Base-by-base conservation (phyloP, 257 asterid genomes). In the Fraxinus anomala region DNA sequence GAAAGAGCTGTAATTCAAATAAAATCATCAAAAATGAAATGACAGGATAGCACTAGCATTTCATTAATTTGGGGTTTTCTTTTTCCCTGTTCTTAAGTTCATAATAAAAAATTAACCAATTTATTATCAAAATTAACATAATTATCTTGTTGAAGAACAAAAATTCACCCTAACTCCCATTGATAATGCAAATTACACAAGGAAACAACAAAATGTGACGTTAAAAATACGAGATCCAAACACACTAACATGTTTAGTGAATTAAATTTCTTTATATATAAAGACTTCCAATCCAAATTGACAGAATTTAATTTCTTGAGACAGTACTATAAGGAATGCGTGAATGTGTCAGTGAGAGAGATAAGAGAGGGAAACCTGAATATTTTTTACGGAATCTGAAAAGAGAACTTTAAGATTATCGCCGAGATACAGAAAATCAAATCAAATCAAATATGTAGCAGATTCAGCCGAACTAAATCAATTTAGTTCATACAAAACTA, bases 1-100 rank as follows among this genome's bases (percentile, higher is more conserved):
- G 34, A 31, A 31, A 31, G 34, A 31, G 34, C 4, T 59, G 59
- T 11, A 37, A 75, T 59, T 59, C 39, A 68, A 21, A 49, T 24
- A 11, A 66, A 6, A 66, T 75, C 75, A 54, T 67, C 79, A 33
- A 72, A 59, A 42, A 63, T 31, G 73, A 74, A 79, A 84, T 59
- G 30, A n/a, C 28, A 61, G 47, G 24, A 72, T 24, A 78, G 34
- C 34, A 31, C 34, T 31, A 31, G 34, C 34, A 31, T 26, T 26
- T 26, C 28, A 26, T 26, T 26, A 26, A 26, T 26, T 3, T 5
- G 33, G 33, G 33, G 1, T 31, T 31, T 31, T 31, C 33, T 31
- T 31, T 31, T 31, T 31, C 33, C 33, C 33, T 31, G 4, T 31
- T 31, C 33, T 31, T 31, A 31, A 31, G 33, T 31, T 31, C 33